These are phyloP conservation scores for Myxozyma melibiosi DNA, from an alignment of 805 yeast species.

Conservation along the genomic window DNA sequence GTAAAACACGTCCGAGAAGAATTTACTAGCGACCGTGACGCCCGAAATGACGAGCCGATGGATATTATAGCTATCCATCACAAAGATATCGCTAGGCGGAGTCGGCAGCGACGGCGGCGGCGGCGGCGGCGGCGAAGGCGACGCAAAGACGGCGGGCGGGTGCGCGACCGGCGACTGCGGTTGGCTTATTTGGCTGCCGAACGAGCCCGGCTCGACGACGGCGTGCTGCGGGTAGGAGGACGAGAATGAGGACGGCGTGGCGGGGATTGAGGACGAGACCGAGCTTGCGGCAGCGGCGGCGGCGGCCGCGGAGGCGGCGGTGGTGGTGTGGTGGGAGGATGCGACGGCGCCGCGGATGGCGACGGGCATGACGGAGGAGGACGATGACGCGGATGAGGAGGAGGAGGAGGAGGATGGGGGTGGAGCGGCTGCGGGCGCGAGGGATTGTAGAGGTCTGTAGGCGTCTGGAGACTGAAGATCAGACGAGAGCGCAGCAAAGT, in stretches of 20 bases:
- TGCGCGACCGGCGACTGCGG: conserved; percentile 22
- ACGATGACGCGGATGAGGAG: background rate
- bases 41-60: conserved; percentile 94
- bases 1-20: conserved; percentile 91
- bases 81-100: conserved; percentile 54
- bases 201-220: conserved; percentile 11
- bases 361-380: conserved; percentile 4
- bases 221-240: conserved; percentile 4
- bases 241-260: conserved; percentile 10
- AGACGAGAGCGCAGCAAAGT: conserved; percentile 1
- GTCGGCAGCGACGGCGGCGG: background rate
- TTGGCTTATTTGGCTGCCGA: conserved; percentile 10
- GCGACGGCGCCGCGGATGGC: background rate
- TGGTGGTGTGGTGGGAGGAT: background rate
- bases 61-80: conserved; percentile 93
- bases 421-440: background rate
- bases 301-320: background rate
- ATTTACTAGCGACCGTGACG: conserved; percentile 91
- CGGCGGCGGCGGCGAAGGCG: conserved; percentile 48
- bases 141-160: conserved; percentile 2
- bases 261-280: background rate
- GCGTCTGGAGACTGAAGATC: too few relatives aligned
- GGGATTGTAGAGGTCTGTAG: background rate
- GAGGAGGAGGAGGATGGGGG: background rate
- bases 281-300: too few relatives aligned